These are phyloP conservation scores for Daldinia sp. DNA, from an alignment of 2,329 filamentous ascomycete species.

Conservation along the genomic window DNA sequence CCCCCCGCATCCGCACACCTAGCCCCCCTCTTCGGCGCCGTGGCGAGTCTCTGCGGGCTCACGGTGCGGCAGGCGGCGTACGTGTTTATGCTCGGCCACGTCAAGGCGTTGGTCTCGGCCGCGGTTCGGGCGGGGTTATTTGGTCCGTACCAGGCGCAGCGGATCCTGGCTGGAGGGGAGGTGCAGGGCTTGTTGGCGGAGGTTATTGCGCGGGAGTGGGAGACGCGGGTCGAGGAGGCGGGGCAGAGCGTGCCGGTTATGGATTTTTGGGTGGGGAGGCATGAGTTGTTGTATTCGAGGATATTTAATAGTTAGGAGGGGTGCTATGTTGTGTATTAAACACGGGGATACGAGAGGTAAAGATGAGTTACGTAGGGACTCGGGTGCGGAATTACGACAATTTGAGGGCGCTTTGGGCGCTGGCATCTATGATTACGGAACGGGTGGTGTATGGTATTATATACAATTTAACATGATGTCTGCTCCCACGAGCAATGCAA, in stretches of 20 bases:
- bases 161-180: slow-evolving; percentile 68
- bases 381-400: background rate
- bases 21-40: slow-evolving; percentile 73
- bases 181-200: slow-evolving; percentile 66
- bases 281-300: slow-evolving; percentile 83
- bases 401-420: slow-evolving; percentile 17
- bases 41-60: slow-evolving; percentile 70
- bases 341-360: background rate
- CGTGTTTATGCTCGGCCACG: slow-evolving; percentile 78
- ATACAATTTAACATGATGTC: slow-evolving; percentile 21
- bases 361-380: background rate
- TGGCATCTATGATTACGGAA: slow-evolving; percentile 26
- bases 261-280: slow-evolving; percentile 84
- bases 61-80: slow-evolving; percentile 71
- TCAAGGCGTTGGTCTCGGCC: slow-evolving; percentile 78
- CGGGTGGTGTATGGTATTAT: slow-evolving; percentile 24
- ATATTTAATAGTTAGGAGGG: slow-evolving; percentile 84
- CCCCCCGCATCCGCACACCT: slow-evolving; percentile 69
- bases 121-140: slow-evolving; percentile 80
- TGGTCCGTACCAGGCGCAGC: slow-evolving; percentile 82
- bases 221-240: slow-evolving; percentile 68
- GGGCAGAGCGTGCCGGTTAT: slow-evolving; percentile 79
- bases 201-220: slow-evolving; percentile 68
- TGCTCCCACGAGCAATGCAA: background rate
- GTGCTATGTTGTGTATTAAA: background rate